Percentiles rank a stretch among this genome's conserved stretches.
These are phyloP conservation scores for Nidula niveotomentosa DNA, from an alignment of 1,284 basidiomycete genomes.

Conservation along the genomic window DNA sequence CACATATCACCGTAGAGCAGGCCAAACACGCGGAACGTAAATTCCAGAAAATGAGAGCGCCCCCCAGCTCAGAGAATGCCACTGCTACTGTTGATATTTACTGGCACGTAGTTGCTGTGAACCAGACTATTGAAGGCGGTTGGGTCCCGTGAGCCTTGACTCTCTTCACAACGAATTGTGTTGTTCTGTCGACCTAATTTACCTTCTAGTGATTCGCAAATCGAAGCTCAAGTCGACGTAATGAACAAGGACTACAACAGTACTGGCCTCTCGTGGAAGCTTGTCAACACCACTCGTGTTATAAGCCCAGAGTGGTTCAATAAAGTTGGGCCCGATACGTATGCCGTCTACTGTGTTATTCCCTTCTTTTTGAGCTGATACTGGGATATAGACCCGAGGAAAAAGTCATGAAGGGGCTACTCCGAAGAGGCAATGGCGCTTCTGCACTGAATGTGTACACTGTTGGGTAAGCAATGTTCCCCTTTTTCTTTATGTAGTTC, in stretches of 20 bases:
- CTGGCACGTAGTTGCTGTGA: conserved; percentile 31
- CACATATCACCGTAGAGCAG: conserved; percentile 28
- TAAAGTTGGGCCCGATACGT: conserved; percentile 28
- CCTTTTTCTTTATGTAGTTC: not conserved
- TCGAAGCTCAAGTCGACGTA: conserved; percentile 28
- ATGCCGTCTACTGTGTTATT: not conserved
- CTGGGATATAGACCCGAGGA: conserved; percentile 15
- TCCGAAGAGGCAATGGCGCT: conserved; percentile 24
- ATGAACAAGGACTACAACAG: conserved; percentile 28
- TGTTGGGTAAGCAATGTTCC: conserved; percentile 19
- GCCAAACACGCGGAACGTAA: conserved; percentile 32
- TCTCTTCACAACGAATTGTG: not conserved
- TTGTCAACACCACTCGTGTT: conserved; percentile 33
- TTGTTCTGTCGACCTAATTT: not conserved
- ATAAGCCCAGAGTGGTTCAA: conserved; percentile 37
- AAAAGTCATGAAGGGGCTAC: conserved; percentile 26
- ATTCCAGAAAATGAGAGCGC: conserved; percentile 26
- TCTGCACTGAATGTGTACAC: conserved; percentile 34
- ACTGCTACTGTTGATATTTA: conserved; percentile 28
- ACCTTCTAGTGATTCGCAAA: conserved; percentile 24
- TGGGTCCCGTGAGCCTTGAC: conserved; percentile 23
- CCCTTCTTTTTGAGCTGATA: not conserved
- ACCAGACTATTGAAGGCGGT: conserved; percentile 29
- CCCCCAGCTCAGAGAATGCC: conserved; percentile 23
- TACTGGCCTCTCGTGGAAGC: conserved; percentile 27